Conservation (phyloP, 805 yeast genomes). For the Hanseniaspora nectarophila region DNA sequence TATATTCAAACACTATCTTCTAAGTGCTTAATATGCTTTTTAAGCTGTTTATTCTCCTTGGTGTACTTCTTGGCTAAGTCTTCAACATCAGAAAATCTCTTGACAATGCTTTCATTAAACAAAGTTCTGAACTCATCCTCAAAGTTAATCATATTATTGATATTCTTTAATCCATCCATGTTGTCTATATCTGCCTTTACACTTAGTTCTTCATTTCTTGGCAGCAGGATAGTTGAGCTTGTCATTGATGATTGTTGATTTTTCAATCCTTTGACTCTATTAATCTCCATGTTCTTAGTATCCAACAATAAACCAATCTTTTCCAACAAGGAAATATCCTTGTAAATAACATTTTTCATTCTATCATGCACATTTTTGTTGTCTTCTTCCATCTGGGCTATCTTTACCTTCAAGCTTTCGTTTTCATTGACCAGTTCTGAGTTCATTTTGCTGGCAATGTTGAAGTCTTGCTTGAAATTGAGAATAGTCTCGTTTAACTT, state of each 20-base stretch:
- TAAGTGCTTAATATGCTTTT: slow-evolving; percentile 23
- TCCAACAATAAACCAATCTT: slow-evolving; percentile 57
- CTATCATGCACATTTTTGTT: slow-evolving; percentile 57
- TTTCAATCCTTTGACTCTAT: slow-evolving; percentile 69
- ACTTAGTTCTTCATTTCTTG: slow-evolving; percentile 29
- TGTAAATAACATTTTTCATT: slow-evolving; percentile 50
- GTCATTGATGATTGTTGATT: slow-evolving; percentile 29
- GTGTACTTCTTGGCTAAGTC: slow-evolving; percentile 74
- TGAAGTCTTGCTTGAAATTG: slow-evolving; percentile 9
- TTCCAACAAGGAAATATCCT: slow-evolving; percentile 50
- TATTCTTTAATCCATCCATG: slow-evolving; percentile 16
- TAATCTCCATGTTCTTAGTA: slow-evolving; percentile 34
- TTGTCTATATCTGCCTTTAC: slow-evolving; percentile 23
- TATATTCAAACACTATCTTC: not conserved
- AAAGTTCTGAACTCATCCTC: slow-evolving; percentile 16
- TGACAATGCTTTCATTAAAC: slow-evolving; percentile 40
- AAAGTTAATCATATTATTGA: slow-evolving; percentile 17
- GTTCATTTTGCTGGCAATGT: slow-evolving; percentile 6
- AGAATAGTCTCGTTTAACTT: slow-evolving; percentile 4
- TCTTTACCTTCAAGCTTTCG: slow-evolving; percentile 14
- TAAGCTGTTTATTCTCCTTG: slow-evolving; percentile 49
- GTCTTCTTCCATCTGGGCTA: slow-evolving; percentile 29
- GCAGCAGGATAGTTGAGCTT: slow-evolving; percentile 26
- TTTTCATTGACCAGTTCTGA: slow-evolving; percentile 2
- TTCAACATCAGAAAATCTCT: slow-evolving; percentile 82